A percentile compares a stretch with the other conserved stretches of the same genome.
Evolutionary conservation across 257 asterid species (phyloP).

Genomic region (Solanum paucissectum): DNA sequence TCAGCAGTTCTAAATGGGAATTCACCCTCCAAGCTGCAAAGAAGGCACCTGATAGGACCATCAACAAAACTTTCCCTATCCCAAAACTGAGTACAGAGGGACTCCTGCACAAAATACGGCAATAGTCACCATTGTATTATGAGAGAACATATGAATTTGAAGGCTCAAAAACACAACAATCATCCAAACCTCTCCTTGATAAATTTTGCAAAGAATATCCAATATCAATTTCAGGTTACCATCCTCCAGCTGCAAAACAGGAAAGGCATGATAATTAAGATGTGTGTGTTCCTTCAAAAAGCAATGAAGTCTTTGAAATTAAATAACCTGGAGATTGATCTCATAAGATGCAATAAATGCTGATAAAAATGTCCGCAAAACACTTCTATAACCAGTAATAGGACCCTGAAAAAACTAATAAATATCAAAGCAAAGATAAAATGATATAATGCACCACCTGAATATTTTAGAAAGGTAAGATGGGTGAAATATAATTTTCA

Average conservation of each 20-base stretch:
- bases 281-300: not conserved
- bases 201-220: constrained; percentile 74
- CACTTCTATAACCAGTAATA: constrained; percentile 66
- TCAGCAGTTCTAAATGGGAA: constrained; percentile 66
- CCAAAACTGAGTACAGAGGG: constrained; percentile 91
- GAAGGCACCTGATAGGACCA: constrained; percentile 89
- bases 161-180: not conserved
- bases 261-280: constrained; percentile 7
- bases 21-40: constrained; percentile 81
- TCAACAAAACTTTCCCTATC: constrained; percentile 83
- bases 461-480: not conserved
- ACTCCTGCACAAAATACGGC: constrained; percentile 53
- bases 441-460: not conserved
- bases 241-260: constrained; percentile 58
- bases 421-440: not conserved
- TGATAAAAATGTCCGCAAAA: constrained; percentile 75
- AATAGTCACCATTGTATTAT: constrained; percentile 12
- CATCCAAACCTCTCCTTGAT: constrained; percentile 82
- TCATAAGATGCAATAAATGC: constrained; percentile 89
- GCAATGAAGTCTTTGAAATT: not conserved
- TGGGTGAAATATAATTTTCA: not conserved
- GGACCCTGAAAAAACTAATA: constrained; percentile 48
- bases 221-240: constrained; percentile 56
- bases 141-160: not conserved
- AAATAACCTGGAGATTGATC: constrained; percentile 74